Evolutionary conservation across 106 monocot species (phyloP), one percentile per base, ranked within the genome.

Genomic region (Cymbidium sinense): DNA sequence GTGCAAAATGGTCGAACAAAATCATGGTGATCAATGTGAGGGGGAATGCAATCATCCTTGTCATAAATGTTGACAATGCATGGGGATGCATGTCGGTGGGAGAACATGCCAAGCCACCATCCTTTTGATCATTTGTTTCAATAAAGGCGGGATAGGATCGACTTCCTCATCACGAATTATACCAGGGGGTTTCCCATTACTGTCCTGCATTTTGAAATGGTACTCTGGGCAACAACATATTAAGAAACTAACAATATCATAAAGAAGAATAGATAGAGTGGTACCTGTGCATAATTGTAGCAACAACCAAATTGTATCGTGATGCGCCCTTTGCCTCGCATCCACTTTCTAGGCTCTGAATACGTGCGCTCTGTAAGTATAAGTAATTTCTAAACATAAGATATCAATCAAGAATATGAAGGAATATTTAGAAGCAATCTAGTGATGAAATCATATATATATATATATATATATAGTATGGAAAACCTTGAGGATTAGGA

Each of bases 271-370:
- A 11, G 12, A 44, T 17, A 76, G 34, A 54, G 20, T 39, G 23
- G 73, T 87, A 99, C 98, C 85, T n/a, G 30, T 33, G 98, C 90
- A 81, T 91, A 90, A 72, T 94, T 99, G 70, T 94, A 94, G 78
- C 92, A 92, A 75, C 98, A 99, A 44, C 98, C 98, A 65, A 99
- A 99, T 39, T 99, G 98, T 37, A 99, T 87, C 2, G 98, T 99
- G 31, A 90, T 82, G 4, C 94, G 88, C 4, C 93, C 94, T 83
- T 99, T 99, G 21, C 91, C 98, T 25, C 81, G 84, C 96, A 92
- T 91, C 94, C 94, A 94, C 67, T 91, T 98, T 19, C 58, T 55
- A 13, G 94, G 92, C 79, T 89, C 90, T 37, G 92, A 90, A 81
- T 99, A 99, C 20, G 94, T 94, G 10, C 84, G 83, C 43, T 89